These are phyloP conservation scores for Heritiera fomes DNA, from an alignment of 345 rosid genomes.

Conservation along the genomic window DNA sequence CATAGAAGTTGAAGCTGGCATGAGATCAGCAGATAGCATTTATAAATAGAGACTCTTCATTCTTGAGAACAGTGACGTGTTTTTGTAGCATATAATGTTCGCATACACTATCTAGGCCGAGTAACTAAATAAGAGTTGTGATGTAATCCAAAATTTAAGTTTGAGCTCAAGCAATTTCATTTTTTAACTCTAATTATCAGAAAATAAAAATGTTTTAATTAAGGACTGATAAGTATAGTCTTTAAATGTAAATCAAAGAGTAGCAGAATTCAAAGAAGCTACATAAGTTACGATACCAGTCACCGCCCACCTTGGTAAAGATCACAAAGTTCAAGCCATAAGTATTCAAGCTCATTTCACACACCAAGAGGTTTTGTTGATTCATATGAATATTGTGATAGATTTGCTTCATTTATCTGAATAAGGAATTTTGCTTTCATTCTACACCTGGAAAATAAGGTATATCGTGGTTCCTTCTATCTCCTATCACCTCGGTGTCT, in stretches of 20 bases:
- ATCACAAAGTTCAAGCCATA: background rate
- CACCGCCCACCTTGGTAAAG: background rate
- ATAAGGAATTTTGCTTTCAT: background rate
- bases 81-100: too few species aligned
- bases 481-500: constrained; percentile 28
- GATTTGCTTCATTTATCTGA: too few species aligned
- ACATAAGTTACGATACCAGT: background rate
- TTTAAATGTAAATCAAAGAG: background rate
- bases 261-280: background rate
- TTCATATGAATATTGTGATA: background rate
- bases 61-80: too few species aligned
- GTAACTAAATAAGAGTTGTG: too few species aligned
- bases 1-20: background rate
- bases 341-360: background rate
- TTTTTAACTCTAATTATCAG: too few species aligned
- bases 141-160: too few species aligned
- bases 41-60: too few species aligned
- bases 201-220: too few species aligned
- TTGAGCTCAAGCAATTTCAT: too few species aligned
- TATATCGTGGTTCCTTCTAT: background rate
- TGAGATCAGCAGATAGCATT: too few species aligned
- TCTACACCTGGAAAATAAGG: background rate
- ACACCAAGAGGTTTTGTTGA: background rate
- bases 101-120: too few species aligned
- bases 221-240: background rate